Evolutionary conservation across 2,329 filamentous ascomycete species (phyloP).

Genomic region (Albophoma yamanashiensis): DNA sequence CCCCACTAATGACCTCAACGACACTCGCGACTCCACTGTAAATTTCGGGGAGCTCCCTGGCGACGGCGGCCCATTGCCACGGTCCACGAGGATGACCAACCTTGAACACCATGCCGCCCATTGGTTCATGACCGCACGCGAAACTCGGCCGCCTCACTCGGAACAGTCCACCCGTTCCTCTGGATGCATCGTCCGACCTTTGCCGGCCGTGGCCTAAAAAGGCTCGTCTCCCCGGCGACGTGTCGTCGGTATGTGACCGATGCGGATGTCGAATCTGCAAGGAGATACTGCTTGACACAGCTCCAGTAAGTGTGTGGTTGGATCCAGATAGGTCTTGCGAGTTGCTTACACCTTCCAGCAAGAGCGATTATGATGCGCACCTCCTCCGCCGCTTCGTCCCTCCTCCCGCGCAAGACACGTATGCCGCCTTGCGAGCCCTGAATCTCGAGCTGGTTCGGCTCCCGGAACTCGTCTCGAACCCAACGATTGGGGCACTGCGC

Average conservation of each 20-base stretch:
- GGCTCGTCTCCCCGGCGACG: conserved; percentile 17
- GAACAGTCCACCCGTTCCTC: background rate
- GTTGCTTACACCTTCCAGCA: conserved; percentile 37
- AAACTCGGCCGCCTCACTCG: background rate
- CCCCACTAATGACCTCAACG: conserved; percentile 6
- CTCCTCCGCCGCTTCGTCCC: conserved; percentile 81
- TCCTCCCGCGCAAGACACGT: conserved; percentile 62
- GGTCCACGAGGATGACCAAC: conserved; percentile 2
- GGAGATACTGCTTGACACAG: conserved; percentile 43
- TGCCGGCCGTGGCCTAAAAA: conserved; percentile 25
- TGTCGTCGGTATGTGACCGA: conserved; percentile 37
- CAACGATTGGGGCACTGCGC: conserved; percentile 78
- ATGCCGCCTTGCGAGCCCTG: conserved; percentile 81
- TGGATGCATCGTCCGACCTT: conserved; percentile 29
- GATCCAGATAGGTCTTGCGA: fast-evolving
- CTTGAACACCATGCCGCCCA: conserved; percentile 7
- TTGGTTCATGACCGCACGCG: conserved; percentile 3
- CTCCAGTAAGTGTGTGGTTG: conserved; percentile 28
- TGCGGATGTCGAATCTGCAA: conserved; percentile 39
- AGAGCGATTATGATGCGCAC: conserved; percentile 82
- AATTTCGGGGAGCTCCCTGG: background rate
- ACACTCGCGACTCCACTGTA: conserved; percentile 8
- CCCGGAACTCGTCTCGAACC: conserved; percentile 79
- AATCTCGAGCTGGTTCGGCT: conserved; percentile 88
- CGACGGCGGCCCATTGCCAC: background rate